Conservation (phyloP, 176 grass and related monocot species). For the Raddia guianensis region DNA sequence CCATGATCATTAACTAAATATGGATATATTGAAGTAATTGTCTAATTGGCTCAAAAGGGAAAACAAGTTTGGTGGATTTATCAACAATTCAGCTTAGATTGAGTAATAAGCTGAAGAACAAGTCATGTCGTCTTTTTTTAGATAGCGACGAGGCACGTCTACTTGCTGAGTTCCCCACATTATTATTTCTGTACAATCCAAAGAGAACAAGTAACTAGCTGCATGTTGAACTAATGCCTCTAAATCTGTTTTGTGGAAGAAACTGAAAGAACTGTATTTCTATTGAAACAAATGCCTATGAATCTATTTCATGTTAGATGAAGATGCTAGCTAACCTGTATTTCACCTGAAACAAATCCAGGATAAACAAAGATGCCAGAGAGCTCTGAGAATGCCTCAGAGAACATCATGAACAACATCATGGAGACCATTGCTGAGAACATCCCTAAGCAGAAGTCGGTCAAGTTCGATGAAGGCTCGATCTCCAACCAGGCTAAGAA, state of each 20-base stretch:
- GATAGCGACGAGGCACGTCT: background rate
- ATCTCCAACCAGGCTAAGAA: slow-evolving; percentile 53
- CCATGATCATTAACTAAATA: background rate
- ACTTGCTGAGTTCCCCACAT: background rate
- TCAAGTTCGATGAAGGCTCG: slow-evolving; percentile 46
- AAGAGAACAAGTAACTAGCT: background rate
- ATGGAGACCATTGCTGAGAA: slow-evolving; percentile 63
- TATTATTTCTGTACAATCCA: background rate
- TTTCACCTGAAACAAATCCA: background rate
- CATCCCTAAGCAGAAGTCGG: slow-evolving; percentile 54
- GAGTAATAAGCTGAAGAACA: background rate
- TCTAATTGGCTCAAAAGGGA: background rate
- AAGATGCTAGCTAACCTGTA: background rate
- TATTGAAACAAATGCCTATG: background rate
- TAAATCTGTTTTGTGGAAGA: background rate
- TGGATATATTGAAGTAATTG: background rate
- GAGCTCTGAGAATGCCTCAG: slow-evolving; percentile 43
- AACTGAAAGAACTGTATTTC: background rate
- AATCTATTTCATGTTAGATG: background rate
- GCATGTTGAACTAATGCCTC: background rate
- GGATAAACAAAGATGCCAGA: slow-evolving; percentile 47
- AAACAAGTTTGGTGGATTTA: background rate
- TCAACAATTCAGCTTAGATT: background rate
- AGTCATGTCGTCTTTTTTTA: background rate
- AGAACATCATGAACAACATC: slow-evolving; percentile 58